Base-by-base conservation (phyloP, 2,329 filamentous ascomycete genomes). In the Verticillium nubilum region DNA sequence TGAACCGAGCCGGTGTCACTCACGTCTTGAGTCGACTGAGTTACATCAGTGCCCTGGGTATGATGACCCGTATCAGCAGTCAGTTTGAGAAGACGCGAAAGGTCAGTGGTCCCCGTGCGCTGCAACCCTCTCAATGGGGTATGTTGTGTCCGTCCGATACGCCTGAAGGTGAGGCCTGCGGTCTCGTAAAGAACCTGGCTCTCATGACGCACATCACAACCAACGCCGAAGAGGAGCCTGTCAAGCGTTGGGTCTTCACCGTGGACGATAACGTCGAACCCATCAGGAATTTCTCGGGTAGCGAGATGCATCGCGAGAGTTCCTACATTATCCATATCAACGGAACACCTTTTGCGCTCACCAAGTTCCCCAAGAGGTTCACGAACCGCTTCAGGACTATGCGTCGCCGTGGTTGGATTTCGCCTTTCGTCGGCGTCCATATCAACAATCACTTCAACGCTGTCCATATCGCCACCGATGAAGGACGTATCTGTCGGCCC, bases 161-260 rank as follows among this genome's bases (percentile, higher is more conserved):
- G 0, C 95, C 95, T 6, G 95, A 99, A 87, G 95, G 95, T 76
- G 95, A 99, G 78, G 93, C 95, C 12, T 99, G 95, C 77, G 95
- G 95, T 81, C 78, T 99, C 60, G 93, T 99, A 67, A 99, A 99
- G 81, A 99, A 99, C 70, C 76, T 99, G 78, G 95, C 95, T 9
- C 80, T 99, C 60, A 99, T 99, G 95, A 99, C 96, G 57, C 96
- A 99, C 70, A 98, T 99, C 67, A 99, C 95, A 0, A 99, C 95
- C 1, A 92, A 97, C 64, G 92, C 96, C 59, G 92, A 97, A 59
- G 95, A 98, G 71, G 91, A 87, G 19, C 93, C 95, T 1, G 91
- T 99, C 17, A 89, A 88, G 67, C 88, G 91, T 68, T 86, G 96
- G 72, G 87, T 97, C 1, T 95, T 93, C 70, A 87, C 91, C 59